Conservation (phyloP, 371 early-diverging fungal genomes). For the Globomyces sp. region DNA sequence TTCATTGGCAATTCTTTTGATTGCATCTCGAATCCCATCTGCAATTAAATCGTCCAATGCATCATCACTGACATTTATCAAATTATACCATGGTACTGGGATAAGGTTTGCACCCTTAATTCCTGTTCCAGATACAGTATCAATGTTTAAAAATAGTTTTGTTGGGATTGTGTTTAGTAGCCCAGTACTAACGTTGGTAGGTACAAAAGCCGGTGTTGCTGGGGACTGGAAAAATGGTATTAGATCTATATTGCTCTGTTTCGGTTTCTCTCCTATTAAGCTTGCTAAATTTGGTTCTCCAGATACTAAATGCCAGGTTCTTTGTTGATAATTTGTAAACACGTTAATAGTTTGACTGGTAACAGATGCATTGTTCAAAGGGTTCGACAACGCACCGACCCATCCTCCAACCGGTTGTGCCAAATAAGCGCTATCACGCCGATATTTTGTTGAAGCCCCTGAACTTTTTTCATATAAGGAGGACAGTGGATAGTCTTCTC, state of each 20-base stretch:
- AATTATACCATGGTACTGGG: neutral
- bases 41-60: slow-evolving; percentile 8
- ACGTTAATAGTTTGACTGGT: neutral
- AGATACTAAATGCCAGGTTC: no score
- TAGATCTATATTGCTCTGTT: slow-evolving; percentile 17
- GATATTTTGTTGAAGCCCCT: slow-evolving; percentile 1
- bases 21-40: neutral
- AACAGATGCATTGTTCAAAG: neutral
- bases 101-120: no score
- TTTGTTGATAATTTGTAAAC: no score
- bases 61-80: neutral
- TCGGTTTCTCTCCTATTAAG: slow-evolving; percentile 20
- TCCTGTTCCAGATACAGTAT: no score
- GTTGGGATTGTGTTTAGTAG: slow-evolving; percentile 26
- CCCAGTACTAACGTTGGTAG: slow-evolving; percentile 15
- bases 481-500: slow-evolving; percentile 15
- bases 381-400: slow-evolving; percentile 16
- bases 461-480: slow-evolving; percentile 19
- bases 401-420: slow-evolving; percentile 34
- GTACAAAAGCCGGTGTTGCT: neutral
- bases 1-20: neutral
- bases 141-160: slow-evolving; percentile 1
- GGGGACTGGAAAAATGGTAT: neutral
- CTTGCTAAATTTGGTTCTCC: neutral
- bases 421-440: slow-evolving; percentile 19